Conservation (phyloP, 768 basidiomycete genomes). For the Termitomyces sp. region DNA sequence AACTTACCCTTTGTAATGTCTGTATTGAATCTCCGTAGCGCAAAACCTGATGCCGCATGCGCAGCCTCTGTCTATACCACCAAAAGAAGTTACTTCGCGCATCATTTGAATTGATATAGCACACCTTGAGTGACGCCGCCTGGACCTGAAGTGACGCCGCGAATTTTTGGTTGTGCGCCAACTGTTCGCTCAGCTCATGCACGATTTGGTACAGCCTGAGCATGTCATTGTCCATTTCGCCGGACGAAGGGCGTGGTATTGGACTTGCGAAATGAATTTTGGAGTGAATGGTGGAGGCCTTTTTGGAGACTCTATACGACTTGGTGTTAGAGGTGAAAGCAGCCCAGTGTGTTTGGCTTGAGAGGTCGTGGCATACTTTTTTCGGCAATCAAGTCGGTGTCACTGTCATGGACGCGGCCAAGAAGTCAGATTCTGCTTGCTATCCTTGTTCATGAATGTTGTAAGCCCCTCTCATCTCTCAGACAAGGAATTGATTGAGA, state of each 20-base stretch:
- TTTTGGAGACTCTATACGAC: too few relatives aligned
- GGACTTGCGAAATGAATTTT: slow-evolving; percentile 4
- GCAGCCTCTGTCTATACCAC: slow-evolving; percentile 65
- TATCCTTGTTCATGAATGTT: too few relatives aligned
- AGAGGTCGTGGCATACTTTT: too few relatives aligned
- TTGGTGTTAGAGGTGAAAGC: not conserved
- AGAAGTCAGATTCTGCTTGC: too few relatives aligned
- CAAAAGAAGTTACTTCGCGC: slow-evolving; percentile 8
- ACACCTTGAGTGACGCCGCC: slow-evolving; percentile 71
- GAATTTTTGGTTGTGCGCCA: slow-evolving; percentile 78
- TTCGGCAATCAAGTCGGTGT: too few relatives aligned
- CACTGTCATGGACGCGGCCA: too few relatives aligned
- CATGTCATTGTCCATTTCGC: slow-evolving; percentile 62
- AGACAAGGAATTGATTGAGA: too few relatives aligned
- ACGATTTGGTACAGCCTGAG: slow-evolving; percentile 76
- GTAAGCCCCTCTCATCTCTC: too few relatives aligned
- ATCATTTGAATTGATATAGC: slow-evolving; percentile 10
- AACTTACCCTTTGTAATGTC: slow-evolving; percentile 79
- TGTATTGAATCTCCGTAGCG: slow-evolving; percentile 79
- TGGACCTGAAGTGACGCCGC: slow-evolving; percentile 65
- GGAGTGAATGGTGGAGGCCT: not conserved
- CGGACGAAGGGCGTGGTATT: slow-evolving; percentile 5
- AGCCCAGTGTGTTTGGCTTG: too few relatives aligned
- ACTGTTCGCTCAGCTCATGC: slow-evolving; percentile 79
- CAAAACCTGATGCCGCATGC: slow-evolving; percentile 69